phyloP scores from a whole-genome alignment of 345 rosid genomes.

The Viola odorata region DNA sequence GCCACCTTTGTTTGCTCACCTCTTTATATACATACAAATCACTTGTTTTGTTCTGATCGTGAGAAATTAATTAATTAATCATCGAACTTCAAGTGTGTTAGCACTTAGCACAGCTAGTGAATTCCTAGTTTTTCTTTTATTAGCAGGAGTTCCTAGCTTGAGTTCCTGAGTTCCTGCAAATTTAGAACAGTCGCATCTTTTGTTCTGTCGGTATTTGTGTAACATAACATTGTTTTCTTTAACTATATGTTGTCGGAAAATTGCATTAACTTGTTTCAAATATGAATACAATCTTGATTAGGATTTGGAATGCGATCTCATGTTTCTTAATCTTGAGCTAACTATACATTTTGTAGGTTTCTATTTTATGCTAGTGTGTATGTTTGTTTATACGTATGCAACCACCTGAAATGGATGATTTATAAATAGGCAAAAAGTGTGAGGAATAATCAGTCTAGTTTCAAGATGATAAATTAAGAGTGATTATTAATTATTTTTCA shows the following conservation, averaged over 20 bases:
- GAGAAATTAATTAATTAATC: too few relatives aligned
- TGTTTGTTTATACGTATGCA: too few relatives aligned
- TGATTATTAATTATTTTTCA: too few relatives aligned
- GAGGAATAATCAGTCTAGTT: too few relatives aligned
- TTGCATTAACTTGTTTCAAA: neutral
- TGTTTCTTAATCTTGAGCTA: neutral
- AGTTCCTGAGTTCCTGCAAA: conserved; percentile 4
- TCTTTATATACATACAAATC: too few relatives aligned
- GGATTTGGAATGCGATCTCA: conserved; percentile 11
- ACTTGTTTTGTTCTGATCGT: neutral
- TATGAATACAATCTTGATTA: neutral
- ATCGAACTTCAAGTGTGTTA: conserved; percentile 5
- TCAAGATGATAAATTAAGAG: too few relatives aligned
- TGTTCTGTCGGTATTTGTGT: conserved; percentile 4
- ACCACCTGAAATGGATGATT: too few relatives aligned
- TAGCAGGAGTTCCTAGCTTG: too few relatives aligned
- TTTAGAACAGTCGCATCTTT: neutral
- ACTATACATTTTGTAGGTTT: neutral
- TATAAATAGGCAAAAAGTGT: too few relatives aligned
- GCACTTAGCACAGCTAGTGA: neutral
- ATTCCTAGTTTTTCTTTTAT: too few relatives aligned
- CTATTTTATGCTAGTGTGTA: too few relatives aligned
- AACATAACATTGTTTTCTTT: neutral
- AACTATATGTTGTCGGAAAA: neutral
- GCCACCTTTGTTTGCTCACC: too few relatives aligned